Evolutionary conservation across 306 rosid species (phyloP), one percentile per base, ranked within the genome.

Genomic region (Trichosanthes truncata): DNA sequence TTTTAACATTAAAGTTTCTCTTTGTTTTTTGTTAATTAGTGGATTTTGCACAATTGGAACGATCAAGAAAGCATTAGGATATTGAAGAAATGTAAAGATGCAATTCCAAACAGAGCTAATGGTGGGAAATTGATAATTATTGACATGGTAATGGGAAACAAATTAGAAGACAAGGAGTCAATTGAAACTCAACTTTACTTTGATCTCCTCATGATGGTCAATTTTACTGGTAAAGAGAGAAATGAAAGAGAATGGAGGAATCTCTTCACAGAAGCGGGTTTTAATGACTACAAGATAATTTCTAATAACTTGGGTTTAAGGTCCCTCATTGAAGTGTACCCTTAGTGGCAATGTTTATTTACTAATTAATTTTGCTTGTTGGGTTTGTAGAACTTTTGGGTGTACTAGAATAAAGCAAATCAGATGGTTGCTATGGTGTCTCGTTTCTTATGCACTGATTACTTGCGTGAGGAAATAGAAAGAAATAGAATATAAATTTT

Each of bases 251-350:
- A 91, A 35, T 91, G 91, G 93, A 81, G 84, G 68, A 88, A 76
- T 4, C 85, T 91, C 11, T 84, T 89, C 26, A 53, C 46, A 1
- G 84, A 84, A 18, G 90, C 92, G 13, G 97, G 97, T 3, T 88
- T 87, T 45, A 83, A 81, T 25, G 43, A 23, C 59, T 88, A 83
- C 87, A 85, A 84, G 76, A 86, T 87, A 1, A 75, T 66, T 0
- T 85, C 85, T 0, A 59, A 83, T 0, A 36, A 36, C 5, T 67
- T 82, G 81, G 89, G 90, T 13, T 78, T 84, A 21, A 86, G 82
- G 78, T 91, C 94, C 6, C 83, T 91, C 1, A 81, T 89, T 35
- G 92, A 88, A 77, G 88, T 88, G 74, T 90, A 48, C 78, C 92
- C 90, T 80, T 90, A 75, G 74, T 36, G 1, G 6, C 12, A 48